phyloP scores from a whole-genome alignment of 805 yeast genomes.

The Ogataea corticis region DNA sequence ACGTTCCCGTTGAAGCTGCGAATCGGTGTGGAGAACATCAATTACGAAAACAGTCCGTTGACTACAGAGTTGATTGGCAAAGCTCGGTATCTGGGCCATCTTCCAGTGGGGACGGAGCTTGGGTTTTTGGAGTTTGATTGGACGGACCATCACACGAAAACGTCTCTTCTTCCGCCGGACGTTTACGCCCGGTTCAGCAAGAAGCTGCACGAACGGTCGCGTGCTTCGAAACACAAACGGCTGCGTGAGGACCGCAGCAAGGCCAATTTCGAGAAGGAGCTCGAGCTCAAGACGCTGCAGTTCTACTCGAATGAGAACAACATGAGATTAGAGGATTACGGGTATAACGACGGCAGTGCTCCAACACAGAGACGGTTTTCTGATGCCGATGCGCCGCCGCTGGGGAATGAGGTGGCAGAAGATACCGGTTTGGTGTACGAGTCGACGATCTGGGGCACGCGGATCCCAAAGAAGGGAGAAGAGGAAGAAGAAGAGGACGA shows the following conservation, averaged over 20 bases:
- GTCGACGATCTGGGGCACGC: constrained; percentile 79
- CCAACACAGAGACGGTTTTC: constrained; percentile 25
- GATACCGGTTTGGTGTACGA: constrained; percentile 19
- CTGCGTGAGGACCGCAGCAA: constrained; percentile 62
- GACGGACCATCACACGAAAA: constrained; percentile 37
- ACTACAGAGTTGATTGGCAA: constrained; percentile 58
- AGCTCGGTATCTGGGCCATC: constrained; percentile 73
- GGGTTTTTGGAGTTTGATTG: constrained; percentile 88
- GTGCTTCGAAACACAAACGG: constrained; percentile 47
- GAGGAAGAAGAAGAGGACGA: constrained; percentile 48
- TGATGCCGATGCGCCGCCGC: constrained; percentile 19
- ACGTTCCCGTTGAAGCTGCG: constrained; percentile 67
- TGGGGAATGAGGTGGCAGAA: constrained; percentile 11
- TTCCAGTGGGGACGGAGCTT: constrained; percentile 82
- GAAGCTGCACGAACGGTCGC: constrained; percentile 59
- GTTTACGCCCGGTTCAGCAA: constrained; percentile 47
- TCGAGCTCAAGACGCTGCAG: constrained; percentile 57
- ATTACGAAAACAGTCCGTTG: constrained; percentile 53
- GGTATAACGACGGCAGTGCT: constrained; percentile 34
- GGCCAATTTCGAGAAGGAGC: constrained; percentile 53
- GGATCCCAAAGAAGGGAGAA: constrained; percentile 43
- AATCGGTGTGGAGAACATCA: constrained; percentile 68
- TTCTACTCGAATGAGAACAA: constrained; percentile 62
- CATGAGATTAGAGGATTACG: constrained; percentile 37
- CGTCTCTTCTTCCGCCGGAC: constrained; percentile 40